These are phyloP conservation scores for Colletotrichum horii DNA, from an alignment of 2,329 filamentous ascomycete genomes.

Conservation along the genomic window DNA sequence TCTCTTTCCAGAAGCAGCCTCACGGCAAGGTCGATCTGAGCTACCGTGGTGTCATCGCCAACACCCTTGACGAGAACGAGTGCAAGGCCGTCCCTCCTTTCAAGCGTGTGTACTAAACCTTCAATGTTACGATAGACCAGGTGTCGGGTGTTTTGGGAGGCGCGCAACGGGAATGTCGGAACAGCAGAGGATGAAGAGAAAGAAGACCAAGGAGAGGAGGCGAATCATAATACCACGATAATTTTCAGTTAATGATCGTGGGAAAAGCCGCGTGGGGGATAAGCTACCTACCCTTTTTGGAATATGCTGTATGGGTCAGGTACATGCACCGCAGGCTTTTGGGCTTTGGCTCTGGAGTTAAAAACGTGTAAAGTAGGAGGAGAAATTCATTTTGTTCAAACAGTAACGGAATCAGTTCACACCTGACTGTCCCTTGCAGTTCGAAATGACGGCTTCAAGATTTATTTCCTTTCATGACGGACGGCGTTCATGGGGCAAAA, in stretches of 20 bases:
- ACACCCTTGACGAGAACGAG: conserved; percentile 91
- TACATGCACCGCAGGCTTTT: conserved; percentile 15
- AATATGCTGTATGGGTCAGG: conserved; percentile 3
- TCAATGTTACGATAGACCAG: conserved; percentile 18
- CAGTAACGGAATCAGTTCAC: not conserved
- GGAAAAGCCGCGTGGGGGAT: not conserved
- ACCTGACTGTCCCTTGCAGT: not conserved
- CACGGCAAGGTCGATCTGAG: conserved; percentile 86
- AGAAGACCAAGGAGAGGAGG: not conserved
- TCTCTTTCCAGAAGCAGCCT: conserved; percentile 92
- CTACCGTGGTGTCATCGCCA: conserved; percentile 83
- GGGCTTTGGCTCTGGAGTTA: conserved; percentile 21
- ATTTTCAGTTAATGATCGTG: conserved; percentile 13
- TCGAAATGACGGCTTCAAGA: not conserved
- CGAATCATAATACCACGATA: conserved; percentile 17
- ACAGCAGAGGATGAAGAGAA: not conserved
- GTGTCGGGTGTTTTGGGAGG: conserved; percentile 11
- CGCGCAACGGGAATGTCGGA: not conserved
- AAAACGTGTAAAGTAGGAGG: conserved; percentile 22
- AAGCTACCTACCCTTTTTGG: not conserved
- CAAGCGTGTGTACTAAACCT: conserved; percentile 83
- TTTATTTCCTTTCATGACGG: not conserved
- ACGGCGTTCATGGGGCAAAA: not conserved
- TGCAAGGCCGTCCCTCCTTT: conserved; percentile 96
- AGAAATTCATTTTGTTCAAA: conserved; percentile 21